Evolutionary conservation across 306 rosid species (phyloP).

Genomic region (Corylus heterophylla): DNA sequence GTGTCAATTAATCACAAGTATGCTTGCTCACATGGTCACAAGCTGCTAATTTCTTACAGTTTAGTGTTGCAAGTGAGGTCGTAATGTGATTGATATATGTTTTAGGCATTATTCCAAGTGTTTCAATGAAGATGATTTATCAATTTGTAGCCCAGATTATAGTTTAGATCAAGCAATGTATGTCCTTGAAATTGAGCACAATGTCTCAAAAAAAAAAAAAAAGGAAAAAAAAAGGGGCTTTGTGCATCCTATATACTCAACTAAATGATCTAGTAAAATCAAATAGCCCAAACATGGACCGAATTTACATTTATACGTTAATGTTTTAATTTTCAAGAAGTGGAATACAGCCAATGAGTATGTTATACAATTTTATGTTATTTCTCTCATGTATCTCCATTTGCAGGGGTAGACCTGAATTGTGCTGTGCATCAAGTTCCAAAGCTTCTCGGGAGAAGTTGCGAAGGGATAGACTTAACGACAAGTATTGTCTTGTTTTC

Average conservation of each 20-base stretch:
- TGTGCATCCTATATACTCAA: neutral
- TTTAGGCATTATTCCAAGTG: neutral
- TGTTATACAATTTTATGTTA: constrained; percentile 9
- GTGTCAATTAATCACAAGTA: neutral
- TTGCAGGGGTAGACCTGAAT: constrained; percentile 74
- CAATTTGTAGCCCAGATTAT: neutral
- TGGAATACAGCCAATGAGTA: constrained; percentile 1
- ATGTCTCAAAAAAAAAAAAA: neutral
- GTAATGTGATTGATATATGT: neutral
- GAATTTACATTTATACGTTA: neutral
- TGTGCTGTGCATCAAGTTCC: constrained; percentile 64
- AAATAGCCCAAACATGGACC: neutral
- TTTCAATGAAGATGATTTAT: neutral
- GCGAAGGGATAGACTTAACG: constrained; percentile 93
- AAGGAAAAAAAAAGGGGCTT: neutral
- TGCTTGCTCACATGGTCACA: neutral
- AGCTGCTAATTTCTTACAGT: neutral
- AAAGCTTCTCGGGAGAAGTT: constrained; percentile 96
- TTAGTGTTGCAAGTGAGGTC: neutral
- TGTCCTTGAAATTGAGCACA: too few species aligned
- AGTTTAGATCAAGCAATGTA: neutral
- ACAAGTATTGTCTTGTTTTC: constrained; percentile 51
- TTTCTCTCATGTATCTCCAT: constrained; percentile 24
- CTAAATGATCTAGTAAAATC: neutral
- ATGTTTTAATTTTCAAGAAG: neutral